phyloP scores from a whole-genome alignment of 345 rosid species.

The Camelina hispida region DNA sequence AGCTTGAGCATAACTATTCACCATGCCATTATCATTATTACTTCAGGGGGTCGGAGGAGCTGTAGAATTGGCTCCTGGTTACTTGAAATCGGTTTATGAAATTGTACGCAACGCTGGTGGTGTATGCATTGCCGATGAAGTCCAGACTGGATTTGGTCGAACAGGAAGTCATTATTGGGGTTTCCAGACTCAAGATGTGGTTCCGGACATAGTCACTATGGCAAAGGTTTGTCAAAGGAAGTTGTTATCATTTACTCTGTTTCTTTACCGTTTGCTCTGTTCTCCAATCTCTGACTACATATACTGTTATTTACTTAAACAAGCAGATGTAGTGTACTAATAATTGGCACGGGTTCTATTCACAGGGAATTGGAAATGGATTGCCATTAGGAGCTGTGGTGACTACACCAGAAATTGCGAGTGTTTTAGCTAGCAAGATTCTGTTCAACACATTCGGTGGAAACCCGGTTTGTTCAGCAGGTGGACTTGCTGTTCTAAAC shows the following conservation, averaged over 20 bases:
- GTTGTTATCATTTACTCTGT: constrained; percentile 7
- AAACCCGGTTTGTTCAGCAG: constrained; percentile 95
- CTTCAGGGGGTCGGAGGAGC: constrained; percentile 94
- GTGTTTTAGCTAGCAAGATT: constrained; percentile 80
- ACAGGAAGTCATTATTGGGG: constrained; percentile 98
- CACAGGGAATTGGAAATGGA: constrained; percentile 92
- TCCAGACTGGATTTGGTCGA: constrained; percentile 93
- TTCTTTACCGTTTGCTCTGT: constrained; percentile 14
- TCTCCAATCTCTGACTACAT: neutral
- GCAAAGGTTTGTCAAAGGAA: constrained; percentile 69
- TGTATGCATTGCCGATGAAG: constrained; percentile 95
- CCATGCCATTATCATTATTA: constrained; percentile 21
- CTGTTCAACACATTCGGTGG: constrained; percentile 97
- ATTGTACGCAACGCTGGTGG: constrained; percentile 87
- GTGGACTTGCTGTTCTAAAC: constrained; percentile 90
- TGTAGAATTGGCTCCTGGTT: constrained; percentile 95
- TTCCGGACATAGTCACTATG: constrained; percentile 97
- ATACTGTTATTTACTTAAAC: neutral
- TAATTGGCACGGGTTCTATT: neutral
- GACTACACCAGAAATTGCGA: constrained; percentile 96
- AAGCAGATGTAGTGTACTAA: neutral
- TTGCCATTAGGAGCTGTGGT: constrained; percentile 96
- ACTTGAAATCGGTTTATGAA: constrained; percentile 78
- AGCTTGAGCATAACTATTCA: neutral
- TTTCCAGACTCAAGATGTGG: constrained; percentile 86